Evolutionary conservation across 2,329 filamentous ascomycete genomes (phyloP).

Genomic region (Nannizziopsis barbatae): DNA sequence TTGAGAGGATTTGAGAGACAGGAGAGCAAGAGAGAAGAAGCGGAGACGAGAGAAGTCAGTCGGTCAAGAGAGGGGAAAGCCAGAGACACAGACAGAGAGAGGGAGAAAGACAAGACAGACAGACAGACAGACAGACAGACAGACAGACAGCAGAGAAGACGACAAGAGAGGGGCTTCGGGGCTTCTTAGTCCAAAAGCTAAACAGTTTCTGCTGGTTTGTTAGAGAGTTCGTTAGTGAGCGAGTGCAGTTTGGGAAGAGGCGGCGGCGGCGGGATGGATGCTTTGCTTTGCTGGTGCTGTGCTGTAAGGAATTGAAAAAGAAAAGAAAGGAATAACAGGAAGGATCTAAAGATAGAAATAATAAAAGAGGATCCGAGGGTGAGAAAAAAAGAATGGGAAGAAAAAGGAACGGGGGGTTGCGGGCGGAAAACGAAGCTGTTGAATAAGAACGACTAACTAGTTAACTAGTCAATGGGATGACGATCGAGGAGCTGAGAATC

Average conservation of each 20-base stretch:
- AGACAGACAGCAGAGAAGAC: slow-evolving; percentile 11
- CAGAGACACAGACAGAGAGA: slow-evolving; percentile 15
- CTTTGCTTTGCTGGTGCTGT: too few relatives aligned
- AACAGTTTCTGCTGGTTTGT: too few relatives aligned
- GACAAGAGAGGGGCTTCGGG: slow-evolving; percentile 1
- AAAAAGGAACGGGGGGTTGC: neutral
- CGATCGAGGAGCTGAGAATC: too few relatives aligned
- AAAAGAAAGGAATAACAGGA: neutral
- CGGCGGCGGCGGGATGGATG: too few relatives aligned
- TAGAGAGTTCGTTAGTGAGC: too few relatives aligned
- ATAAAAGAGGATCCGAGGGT: neutral
- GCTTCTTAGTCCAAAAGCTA: too few relatives aligned
- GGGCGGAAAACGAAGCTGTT: too few relatives aligned
- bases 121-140: slow-evolving; percentile 15
- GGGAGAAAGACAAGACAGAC: slow-evolving; percentile 14
- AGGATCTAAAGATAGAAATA: neutral
- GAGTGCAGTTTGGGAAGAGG: too few relatives aligned
- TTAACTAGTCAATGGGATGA: too few relatives aligned
- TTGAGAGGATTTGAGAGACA: slow-evolving; percentile 3
- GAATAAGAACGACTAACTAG: too few relatives aligned
- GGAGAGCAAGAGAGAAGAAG: slow-evolving; percentile 20
- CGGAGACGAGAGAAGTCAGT: slow-evolving; percentile 2
- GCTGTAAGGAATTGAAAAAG: too few relatives aligned
- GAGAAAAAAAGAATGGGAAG: neutral
- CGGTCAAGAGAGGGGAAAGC: slow-evolving; percentile 17